Conservation (phyloP, 441 rosid species). For the Capsella rubella region DNA sequence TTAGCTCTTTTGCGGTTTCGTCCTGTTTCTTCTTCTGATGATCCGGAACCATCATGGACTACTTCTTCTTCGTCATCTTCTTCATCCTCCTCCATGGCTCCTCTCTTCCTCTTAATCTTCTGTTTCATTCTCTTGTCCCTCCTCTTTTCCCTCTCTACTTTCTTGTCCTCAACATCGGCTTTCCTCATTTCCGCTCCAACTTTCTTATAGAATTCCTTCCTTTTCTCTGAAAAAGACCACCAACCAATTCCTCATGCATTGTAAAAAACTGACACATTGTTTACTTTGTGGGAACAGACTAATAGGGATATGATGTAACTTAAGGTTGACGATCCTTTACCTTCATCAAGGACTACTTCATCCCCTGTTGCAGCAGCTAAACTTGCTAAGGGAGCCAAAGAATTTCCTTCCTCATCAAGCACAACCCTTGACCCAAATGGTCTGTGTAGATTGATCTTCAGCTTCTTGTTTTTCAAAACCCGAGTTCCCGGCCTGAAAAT, state of each 20-base stretch:
- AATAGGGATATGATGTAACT: neutral
- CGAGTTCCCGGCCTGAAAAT: slow-evolving; percentile 66
- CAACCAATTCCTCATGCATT: slow-evolving; percentile 20
- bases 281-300: slow-evolving; percentile 6
- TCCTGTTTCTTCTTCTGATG: slow-evolving; percentile 50
- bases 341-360: slow-evolving; percentile 63
- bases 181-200: slow-evolving; percentile 75
- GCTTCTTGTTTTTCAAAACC: slow-evolving; percentile 79
- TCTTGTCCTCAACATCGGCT: slow-evolving; percentile 84
- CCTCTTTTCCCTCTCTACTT: slow-evolving; percentile 67
- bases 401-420: slow-evolving; percentile 85
- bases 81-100: slow-evolving; percentile 50
- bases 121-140: slow-evolving; percentile 73
- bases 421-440: slow-evolving; percentile 78
- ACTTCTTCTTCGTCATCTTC: slow-evolving; percentile 52
- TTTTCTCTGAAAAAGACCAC: slow-evolving; percentile 53
- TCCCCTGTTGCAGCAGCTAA: slow-evolving; percentile 60
- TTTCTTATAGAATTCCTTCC: slow-evolving; percentile 65
- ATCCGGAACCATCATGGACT: slow-evolving; percentile 54
- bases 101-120: slow-evolving; percentile 79
- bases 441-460: slow-evolving; percentile 83
- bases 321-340: slow-evolving; percentile 48
- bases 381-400: slow-evolving; percentile 79
- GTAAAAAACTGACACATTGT: slow-evolving; percentile 3
- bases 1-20: slow-evolving; percentile 53